Percentiles rank a stretch among this genome's conserved stretches.
Evolutionary conservation across 345 rosid species (phyloP).

Genomic region (Kandelia obovata): DNA sequence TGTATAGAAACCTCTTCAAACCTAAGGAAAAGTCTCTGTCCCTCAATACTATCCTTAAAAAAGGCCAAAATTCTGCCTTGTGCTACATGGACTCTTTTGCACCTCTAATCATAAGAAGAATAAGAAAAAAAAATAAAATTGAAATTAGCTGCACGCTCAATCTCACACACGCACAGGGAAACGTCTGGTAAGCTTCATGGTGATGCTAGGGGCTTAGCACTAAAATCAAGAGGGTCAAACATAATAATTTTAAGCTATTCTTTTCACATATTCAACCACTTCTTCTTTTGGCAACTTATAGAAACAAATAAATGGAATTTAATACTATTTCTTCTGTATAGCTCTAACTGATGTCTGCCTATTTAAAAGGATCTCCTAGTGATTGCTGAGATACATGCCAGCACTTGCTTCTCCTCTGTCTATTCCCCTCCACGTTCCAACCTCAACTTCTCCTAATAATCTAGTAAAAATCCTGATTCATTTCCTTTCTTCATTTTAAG

Average conservation of each 20-base stretch:
- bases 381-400: conserved; percentile 43
- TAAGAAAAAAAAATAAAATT: not conserved
- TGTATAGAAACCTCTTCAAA: conserved; percentile 31
- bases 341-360: conserved; percentile 33
- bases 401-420: conserved; percentile 48
- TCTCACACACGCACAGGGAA: conserved; percentile 14
- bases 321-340: conserved; percentile 1
- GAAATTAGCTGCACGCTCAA: not conserved
- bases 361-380: conserved; percentile 45
- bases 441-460: conserved; percentile 22
- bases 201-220: conserved; percentile 19
- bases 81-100: conserved; percentile 10
- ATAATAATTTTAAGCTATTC: conserved; percentile 26
- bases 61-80: conserved; percentile 44
- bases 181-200: conserved; percentile 33
- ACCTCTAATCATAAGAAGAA: not conserved
- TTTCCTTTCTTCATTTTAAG: conserved; percentile 15
- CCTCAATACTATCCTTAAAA: conserved; percentile 47
- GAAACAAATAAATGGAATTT: conserved; percentile 17
- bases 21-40: conserved; percentile 25
- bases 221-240: conserved; percentile 18
- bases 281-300: conserved; percentile 24
- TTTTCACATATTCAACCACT: conserved; percentile 33
- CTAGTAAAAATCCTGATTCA: conserved; percentile 15
- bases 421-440: conserved; percentile 42